Evolutionary conservation across 2,329 filamentous ascomycete species (phyloP).

Genomic region (Ramularia endophylla): DNA sequence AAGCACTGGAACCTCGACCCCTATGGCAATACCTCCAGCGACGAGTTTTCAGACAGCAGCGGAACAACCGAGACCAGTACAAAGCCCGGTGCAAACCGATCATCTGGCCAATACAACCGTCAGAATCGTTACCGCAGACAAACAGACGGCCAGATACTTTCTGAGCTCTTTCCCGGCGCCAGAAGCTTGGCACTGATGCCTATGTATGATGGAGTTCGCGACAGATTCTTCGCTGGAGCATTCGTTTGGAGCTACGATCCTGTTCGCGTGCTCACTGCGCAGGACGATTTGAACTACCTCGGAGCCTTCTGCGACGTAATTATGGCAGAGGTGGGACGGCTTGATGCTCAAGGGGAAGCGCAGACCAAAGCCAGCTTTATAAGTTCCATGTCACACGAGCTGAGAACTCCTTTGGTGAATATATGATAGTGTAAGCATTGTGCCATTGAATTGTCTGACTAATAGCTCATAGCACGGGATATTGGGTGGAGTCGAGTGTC

Average conservation of each 20-base stretch:
- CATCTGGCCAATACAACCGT: too few relatives aligned
- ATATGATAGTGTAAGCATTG: too few relatives aligned
- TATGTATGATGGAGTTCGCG: constrained; percentile 8
- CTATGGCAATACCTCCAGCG: not conserved
- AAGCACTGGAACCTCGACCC: constrained; percentile 13
- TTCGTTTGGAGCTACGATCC: constrained; percentile 41
- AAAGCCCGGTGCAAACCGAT: not conserved
- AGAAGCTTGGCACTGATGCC: constrained; percentile 10
- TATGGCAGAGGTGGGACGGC: constrained; percentile 36
- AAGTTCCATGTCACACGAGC: constrained; percentile 48
- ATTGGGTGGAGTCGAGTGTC: constrained; percentile 44
- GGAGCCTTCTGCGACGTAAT: constrained; percentile 38
- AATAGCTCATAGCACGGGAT: constrained; percentile 34
- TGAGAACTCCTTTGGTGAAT: constrained; percentile 37
- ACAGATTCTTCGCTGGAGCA: constrained; percentile 21
- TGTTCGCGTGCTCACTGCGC: constrained; percentile 34
- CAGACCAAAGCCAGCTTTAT: constrained; percentile 49
- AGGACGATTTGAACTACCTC: constrained; percentile 33
- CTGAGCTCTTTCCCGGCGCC: constrained; percentile 7
- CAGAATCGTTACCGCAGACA: not conserved
- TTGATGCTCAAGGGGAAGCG: constrained; percentile 36
- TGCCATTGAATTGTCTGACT: too few relatives aligned
- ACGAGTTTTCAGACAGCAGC: constrained; percentile 1
- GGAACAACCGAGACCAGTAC: not conserved
- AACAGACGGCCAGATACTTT: not conserved